Evolutionary conservation across 2,329 filamentous ascomycete species (phyloP).

Genomic region (Didymella pomorum): DNA sequence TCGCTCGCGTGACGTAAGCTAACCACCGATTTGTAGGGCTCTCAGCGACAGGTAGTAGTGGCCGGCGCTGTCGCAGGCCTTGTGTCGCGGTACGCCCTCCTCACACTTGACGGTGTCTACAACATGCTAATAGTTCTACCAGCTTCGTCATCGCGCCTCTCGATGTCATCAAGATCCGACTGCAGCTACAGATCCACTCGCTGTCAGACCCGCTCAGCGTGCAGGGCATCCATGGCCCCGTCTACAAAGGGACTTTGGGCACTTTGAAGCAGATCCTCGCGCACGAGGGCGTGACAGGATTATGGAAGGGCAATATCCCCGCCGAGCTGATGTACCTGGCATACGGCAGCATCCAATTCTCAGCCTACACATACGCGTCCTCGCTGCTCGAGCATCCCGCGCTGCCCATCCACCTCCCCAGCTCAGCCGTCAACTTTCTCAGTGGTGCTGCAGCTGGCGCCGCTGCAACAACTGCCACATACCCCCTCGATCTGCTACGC

Average conservation of each 20-base stretch:
- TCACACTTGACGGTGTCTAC: no score
- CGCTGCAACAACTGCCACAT: constrained; percentile 81
- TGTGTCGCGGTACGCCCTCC: constrained; percentile 73
- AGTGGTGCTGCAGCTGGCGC: constrained; percentile 85
- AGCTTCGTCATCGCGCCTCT: constrained; percentile 94
- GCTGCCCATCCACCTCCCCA: constrained; percentile 63
- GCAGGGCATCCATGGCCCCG: constrained; percentile 55
- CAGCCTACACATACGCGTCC: constrained; percentile 79
- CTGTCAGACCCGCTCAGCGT: constrained; percentile 74
- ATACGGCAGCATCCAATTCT: constrained; percentile 91
- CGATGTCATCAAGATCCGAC: constrained; percentile 96
- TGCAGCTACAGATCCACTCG: constrained; percentile 91
- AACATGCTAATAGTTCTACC: neutral
- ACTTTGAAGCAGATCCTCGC: constrained; percentile 79
- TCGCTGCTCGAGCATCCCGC: constrained; percentile 67
- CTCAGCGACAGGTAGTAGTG: constrained; percentile 69
- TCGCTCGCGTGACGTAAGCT: constrained; percentile 17
- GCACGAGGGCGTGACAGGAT: constrained; percentile 80
- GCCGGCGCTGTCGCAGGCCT: constrained; percentile 80
- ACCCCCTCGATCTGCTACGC: constrained; percentile 90
- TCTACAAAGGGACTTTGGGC: constrained; percentile 77
- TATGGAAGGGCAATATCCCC: constrained; percentile 98
- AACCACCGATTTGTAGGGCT: constrained; percentile 59
- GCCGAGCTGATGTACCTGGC: constrained; percentile 93
- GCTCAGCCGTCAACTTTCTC: constrained; percentile 79